Evolutionary conservation across 106 monocot genomes (phyloP).

Genomic region (Dendrobium catenatum): DNA sequence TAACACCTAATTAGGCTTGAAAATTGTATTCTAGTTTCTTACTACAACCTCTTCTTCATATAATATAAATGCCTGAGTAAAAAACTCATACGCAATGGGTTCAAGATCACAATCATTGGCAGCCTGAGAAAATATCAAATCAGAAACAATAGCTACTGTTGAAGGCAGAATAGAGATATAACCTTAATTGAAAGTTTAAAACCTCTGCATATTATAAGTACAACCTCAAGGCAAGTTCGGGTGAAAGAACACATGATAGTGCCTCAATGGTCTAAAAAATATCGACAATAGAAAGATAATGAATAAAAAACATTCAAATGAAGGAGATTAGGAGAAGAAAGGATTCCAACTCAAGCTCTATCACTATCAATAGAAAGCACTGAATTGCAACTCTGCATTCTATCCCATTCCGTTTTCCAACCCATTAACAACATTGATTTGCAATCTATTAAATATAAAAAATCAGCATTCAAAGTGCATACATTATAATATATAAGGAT

Average conservation of each 20-base stretch:
- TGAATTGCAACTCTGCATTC: neutral
- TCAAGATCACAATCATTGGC: too few relatives aligned
- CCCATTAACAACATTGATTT: neutral
- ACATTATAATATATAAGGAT: neutral
- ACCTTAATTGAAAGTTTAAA: too few relatives aligned
- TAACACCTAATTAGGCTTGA: too few relatives aligned
- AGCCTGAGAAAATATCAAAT: too few relatives aligned
- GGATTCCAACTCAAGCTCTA: neutral
- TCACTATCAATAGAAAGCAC: neutral
- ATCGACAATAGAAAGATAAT: neutral
- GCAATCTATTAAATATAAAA: neutral
- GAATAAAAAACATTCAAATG: neutral
- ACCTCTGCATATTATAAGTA: constrained; percentile 97
- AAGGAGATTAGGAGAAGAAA: neutral
- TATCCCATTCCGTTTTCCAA: neutral
- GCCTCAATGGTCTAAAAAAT: constrained; percentile 69
- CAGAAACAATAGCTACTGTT: too few relatives aligned
- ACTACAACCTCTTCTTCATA: too few relatives aligned
- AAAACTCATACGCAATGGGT: too few relatives aligned
- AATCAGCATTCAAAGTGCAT: neutral
- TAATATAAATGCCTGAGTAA: too few relatives aligned
- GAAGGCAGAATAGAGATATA: too few relatives aligned
- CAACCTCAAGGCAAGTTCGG: constrained; percentile 82
- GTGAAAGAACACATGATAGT: constrained; percentile 71
- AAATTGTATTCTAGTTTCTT: too few relatives aligned